Base-by-base conservation (phyloP, 176 grass and related monocot species). In the Hordeum marinum region DNA sequence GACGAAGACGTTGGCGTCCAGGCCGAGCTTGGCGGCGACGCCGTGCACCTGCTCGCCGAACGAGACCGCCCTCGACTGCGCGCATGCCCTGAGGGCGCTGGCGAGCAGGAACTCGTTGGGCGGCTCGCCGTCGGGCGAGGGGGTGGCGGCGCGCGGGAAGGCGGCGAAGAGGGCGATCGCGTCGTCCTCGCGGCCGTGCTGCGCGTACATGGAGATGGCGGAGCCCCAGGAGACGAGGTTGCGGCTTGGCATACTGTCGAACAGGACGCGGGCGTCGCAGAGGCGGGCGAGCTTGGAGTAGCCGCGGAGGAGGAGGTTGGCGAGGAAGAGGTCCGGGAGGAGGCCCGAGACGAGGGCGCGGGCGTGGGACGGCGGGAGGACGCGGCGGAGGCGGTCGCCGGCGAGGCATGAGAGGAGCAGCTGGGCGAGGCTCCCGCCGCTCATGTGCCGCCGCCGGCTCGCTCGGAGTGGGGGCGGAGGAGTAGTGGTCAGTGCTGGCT, bases 201-300 rank as follows among this genome's bases (percentile, higher is more conserved):
- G 82, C 26, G 88, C 17, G 78, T 89, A 94, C 92, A 92, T 88
- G 90, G 91, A 93, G 78, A 93, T 94, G 84, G 48, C 84, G 1
- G 88, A 91, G n/a, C 86, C 87, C 92, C 95, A 94, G 76, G 95
- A 90, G 68, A 93, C 82, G 21, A 91, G 68, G 52, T 97, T 91
- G 8, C 83, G 89, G 8, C 81, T 34, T 0, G 66, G 76, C 86
- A 93, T 94, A 67, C 79, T 24, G 31, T 94, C 88, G 88, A 97
- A 94, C 75, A 94, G 58, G 34, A 24, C 11, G 31, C 80, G 90
- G 9, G 95, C 95, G 13, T 77, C 46, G 0, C 21, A 7, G 72
- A 88, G 75, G 39, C 54, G 66, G 34, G 82, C 86, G 8, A 81
- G 81, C 81, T 97, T 92, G 0, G 81, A 83, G 68, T 89, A 97